These are phyloP conservation scores for Trypanosoma vivax DNA, from an alignment of 208 protist species.

Conservation along the genomic window DNA sequence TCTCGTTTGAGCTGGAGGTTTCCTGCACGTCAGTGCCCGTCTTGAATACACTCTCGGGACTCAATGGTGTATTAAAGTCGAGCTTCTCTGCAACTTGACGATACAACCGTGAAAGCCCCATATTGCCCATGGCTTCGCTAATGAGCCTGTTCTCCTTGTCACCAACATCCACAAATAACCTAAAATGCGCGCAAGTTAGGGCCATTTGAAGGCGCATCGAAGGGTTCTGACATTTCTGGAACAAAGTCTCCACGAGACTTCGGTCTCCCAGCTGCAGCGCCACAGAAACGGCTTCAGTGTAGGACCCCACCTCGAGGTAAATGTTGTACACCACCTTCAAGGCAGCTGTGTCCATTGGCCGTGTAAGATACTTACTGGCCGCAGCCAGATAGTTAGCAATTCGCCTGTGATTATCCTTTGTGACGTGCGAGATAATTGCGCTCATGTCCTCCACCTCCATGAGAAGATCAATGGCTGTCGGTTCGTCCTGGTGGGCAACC, in stretches of 20 bases:
- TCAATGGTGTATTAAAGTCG: slow-evolving; percentile 96
- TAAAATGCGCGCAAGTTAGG: slow-evolving; percentile 89
- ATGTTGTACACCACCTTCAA: slow-evolving; percentile 89
- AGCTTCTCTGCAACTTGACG: slow-evolving; percentile 91
- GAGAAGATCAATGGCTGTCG: slow-evolving; percentile 98
- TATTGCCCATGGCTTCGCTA: slow-evolving; percentile 92
- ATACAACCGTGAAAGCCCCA: slow-evolving; percentile 93
- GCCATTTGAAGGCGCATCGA: slow-evolving; percentile 88
- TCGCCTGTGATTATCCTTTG: slow-evolving; percentile 92
- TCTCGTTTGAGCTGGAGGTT: slow-evolving; percentile 36
- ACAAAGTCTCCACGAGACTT: slow-evolving; percentile 69
- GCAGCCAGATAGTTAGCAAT: slow-evolving; percentile 94
- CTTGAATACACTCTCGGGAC: slow-evolving; percentile 98
- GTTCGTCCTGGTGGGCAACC: slow-evolving; percentile 94
- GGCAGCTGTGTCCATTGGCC: slow-evolving; percentile 91
- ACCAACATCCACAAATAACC: slow-evolving; percentile 71
- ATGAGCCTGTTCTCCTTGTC: slow-evolving; percentile 88
- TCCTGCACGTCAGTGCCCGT: slow-evolving; percentile 54
- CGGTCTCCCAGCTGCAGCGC: slow-evolving; percentile 86
- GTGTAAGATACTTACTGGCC: slow-evolving; percentile 92
- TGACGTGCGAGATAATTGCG: slow-evolving; percentile 86
- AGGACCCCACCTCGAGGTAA: slow-evolving; percentile 89
- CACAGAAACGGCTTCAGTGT: slow-evolving; percentile 85
- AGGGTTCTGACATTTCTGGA: slow-evolving; percentile 64
- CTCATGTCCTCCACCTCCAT: slow-evolving; percentile 93